Evolutionary conservation across 1,284 basidiomycete genomes (phyloP).

Genomic region (Boletellus sp.): DNA sequence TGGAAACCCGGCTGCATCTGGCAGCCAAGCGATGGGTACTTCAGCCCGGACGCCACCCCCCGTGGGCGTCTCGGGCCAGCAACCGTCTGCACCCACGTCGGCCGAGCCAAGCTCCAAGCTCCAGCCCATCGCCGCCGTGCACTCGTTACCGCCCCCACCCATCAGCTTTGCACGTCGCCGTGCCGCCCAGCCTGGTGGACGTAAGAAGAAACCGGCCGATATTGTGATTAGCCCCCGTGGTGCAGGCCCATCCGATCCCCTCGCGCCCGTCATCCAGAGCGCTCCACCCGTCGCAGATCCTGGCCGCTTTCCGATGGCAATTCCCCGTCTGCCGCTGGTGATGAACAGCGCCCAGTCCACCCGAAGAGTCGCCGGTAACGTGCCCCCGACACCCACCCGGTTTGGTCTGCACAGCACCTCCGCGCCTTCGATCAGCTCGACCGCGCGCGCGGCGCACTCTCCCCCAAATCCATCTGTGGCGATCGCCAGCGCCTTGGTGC

Average conservation of each 20-base stretch:
- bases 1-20: conserved; percentile 24
- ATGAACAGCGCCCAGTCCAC: conserved; percentile 41
- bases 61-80: conserved; percentile 22
- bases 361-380: conserved; percentile 50
- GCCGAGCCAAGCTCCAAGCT: conserved; percentile 4
- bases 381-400: conserved; percentile 71
- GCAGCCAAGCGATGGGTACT: conserved; percentile 19
- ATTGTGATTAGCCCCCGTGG: conserved; percentile 70
- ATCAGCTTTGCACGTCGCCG: conserved; percentile 73
- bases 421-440: conserved; percentile 23
- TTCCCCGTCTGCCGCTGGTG: conserved; percentile 61
- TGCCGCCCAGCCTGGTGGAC: conserved; percentile 53
- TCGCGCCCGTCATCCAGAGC: conserved; percentile 67
- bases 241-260: conserved; percentile 47
- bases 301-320: conserved; percentile 52
- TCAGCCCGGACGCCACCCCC: conserved; percentile 22
- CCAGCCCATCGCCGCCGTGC: conserved; percentile 14
- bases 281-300: conserved; percentile 61
- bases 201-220: conserved; percentile 71
- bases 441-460: conserved; percentile 35
- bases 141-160: conserved; percentile 57
- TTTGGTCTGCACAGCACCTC: conserved; percentile 46
- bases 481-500: conserved; percentile 58
- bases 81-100: too few species aligned
- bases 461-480: conserved; percentile 55